These are phyloP conservation scores for Lachancea thermotolerans DNA, from an alignment of 805 yeast species.

Conservation along the genomic window DNA sequence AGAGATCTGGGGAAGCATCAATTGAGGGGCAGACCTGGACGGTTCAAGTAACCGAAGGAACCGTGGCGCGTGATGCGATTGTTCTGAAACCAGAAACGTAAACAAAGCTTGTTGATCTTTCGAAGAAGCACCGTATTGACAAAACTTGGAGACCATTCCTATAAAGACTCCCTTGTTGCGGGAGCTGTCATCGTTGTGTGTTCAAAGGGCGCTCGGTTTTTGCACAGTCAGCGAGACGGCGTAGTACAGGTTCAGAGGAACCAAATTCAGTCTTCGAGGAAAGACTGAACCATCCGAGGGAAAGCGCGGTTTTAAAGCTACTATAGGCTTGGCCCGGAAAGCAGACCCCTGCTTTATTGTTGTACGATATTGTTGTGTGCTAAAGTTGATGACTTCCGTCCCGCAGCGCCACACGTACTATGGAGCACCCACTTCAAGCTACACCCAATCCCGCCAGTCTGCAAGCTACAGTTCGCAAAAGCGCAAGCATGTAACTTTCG, in stretches of 20 bases:
- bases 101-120: constrained; percentile 7
- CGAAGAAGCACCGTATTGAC: not conserved
- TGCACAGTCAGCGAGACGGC: not conserved
- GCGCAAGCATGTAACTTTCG: constrained; percentile 73
- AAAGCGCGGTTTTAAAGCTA: not conserved
- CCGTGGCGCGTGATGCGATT: not conserved
- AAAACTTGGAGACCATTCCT: not conserved
- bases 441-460: constrained; percentile 3
- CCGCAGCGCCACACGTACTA: constrained; percentile 29
- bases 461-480: constrained; percentile 11
- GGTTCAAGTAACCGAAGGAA: not conserved
- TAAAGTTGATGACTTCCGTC: constrained; percentile 15
- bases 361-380: too few species aligned
- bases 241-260: not conserved
- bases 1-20: too few species aligned
- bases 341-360: too few species aligned
- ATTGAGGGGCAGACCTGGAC: too few species aligned
- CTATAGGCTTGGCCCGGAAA: too few species aligned
- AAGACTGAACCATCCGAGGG: not conserved
- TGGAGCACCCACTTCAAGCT: constrained; percentile 17
- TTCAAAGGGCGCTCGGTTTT: not conserved
- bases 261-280: not conserved
- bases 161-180: not conserved
- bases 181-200: not conserved
- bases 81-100: constrained; percentile 8